Base-by-base conservation (phyloP, 805 yeast genomes). In the Jamesozyma lodderae region DNA sequence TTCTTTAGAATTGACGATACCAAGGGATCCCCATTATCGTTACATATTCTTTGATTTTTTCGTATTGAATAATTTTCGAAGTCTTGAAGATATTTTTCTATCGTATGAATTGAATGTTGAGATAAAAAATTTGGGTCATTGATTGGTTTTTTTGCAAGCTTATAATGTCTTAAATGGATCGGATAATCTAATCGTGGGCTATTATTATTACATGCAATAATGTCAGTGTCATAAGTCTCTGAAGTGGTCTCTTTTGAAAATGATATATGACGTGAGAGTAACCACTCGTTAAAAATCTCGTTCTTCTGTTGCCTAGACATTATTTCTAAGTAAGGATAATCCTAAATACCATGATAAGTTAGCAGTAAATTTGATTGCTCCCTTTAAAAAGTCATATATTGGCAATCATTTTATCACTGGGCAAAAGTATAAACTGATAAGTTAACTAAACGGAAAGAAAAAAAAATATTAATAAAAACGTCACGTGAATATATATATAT, bases 261-360 rank as follows among this genome's bases (percentile, higher is more conserved):
- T 4, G 36, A 32, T 18, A 47, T 33, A 20, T 36, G 37, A n/a
- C 43, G 40, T n/a, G 45, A 37, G 10, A 41, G 25, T 25, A 44
- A 26, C 50, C 50, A 47, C 5, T 27, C 36, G 10, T 28, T 17
- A 26, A 44, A 44, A 5, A 20, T 22, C 33, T 44, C 46, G 17
- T 42, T 27, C n/a, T n/a, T n/a, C n/a, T n/a, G n/a, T n/a, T n/a
- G n/a, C n/a, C n/a, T n/a, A n/a, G n/a, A n/a, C n/a, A n/a, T n/a
- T n/a, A n/a, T n/a, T n/a, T n/a, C n/a, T n/a, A n/a, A n/a, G n/a
- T n/a, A n/a, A n/a, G n/a, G n/a, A n/a, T n/a, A n/a, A n/a, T n/a
- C n/a, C n/a, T n/a, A n/a, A n/a, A n/a, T n/a, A n/a, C n/a, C n/a
- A n/a, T n/a, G n/a, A n/a, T n/a, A n/a, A n/a, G n/a, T n/a, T n/a